phyloP scores from a whole-genome alignment of 2,329 filamentous ascomycete species.

The Venturia asperata region DNA sequence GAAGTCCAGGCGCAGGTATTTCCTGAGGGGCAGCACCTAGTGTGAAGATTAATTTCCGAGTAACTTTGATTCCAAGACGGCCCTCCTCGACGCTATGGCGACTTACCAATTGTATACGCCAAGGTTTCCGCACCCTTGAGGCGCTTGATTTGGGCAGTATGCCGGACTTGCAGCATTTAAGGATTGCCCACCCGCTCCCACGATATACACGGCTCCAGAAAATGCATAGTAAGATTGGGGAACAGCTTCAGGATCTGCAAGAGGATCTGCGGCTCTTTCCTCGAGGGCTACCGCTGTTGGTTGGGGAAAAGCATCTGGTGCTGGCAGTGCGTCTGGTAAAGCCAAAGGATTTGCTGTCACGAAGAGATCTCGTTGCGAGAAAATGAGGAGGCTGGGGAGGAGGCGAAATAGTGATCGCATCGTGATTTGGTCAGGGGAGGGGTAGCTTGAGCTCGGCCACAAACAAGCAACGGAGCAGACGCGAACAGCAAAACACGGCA shows the following conservation, averaged over 20 bases:
- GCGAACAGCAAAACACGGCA: not conserved
- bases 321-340: not conserved
- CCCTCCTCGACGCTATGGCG: too few species aligned
- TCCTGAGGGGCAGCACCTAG: constrained; percentile 11
- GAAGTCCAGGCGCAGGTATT: constrained; percentile 29
- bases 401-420: constrained; percentile 5
- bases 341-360: constrained; percentile 2
- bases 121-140: constrained; percentile 36
- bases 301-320: not conserved
- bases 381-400: constrained; percentile 18
- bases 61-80: too few species aligned
- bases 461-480: not conserved
- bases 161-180: constrained; percentile 28
- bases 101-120: constrained; percentile 38
- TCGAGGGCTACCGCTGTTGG: not conserved
- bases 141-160: constrained; percentile 32
- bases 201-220: constrained; percentile 35
- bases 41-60: not conserved
- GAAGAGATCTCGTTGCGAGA: not conserved
- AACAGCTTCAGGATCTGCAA: constrained; percentile 1
- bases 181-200: constrained; percentile 28
- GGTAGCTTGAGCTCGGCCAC: constrained; percentile 12
- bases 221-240: constrained; percentile 30
- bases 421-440: not conserved
- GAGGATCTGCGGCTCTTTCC: not conserved